Percentiles rank a stretch among this genome's conserved stretches.
These are phyloP conservation scores for Raddia guianensis DNA, from an alignment of 176 grass and related monocot species.

Conservation along the genomic window DNA sequence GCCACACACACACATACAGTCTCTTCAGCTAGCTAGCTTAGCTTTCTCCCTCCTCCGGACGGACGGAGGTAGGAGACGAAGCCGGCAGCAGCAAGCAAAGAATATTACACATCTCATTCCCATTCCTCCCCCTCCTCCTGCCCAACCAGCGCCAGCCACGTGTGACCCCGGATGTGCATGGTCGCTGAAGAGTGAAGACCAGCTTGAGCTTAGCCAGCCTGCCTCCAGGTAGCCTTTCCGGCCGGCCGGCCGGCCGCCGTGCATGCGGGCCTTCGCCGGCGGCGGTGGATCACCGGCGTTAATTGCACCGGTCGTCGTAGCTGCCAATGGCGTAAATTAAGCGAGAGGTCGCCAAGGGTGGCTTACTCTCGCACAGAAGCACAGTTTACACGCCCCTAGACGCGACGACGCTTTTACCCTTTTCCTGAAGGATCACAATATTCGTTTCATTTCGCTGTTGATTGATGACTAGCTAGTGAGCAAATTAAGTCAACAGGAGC, in stretches of 20 bases:
- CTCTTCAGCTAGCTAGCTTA: slow-evolving; percentile 53
- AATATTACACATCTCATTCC: slow-evolving; percentile 51
- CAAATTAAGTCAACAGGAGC: no score
- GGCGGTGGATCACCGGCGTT: slow-evolving; percentile 40
- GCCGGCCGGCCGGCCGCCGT: background rate
- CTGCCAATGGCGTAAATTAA: slow-evolving; percentile 47
- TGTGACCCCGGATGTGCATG: background rate
- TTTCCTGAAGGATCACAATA: slow-evolving; percentile 31
- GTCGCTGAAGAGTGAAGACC: slow-evolving; percentile 17
- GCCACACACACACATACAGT: background rate
- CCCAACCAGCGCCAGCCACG: slow-evolving; percentile 9
- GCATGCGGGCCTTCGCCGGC: slow-evolving; percentile 10
- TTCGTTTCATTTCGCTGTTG: no score
- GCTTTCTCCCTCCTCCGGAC: no score
- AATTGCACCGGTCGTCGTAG: background rate
- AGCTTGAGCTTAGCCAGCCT: background rate
- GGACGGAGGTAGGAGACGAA: slow-evolving; percentile 29
- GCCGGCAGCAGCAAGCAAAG: slow-evolving; percentile 51
- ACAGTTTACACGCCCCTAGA: no score
- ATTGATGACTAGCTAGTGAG: no score
- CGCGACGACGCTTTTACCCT: slow-evolving; percentile 43
- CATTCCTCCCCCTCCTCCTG: background rate
- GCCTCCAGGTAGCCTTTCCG: no score
- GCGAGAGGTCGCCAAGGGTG: slow-evolving; percentile 36
- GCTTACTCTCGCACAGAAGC: slow-evolving; percentile 23